Evolutionary conservation across 1,284 basidiomycete genomes (phyloP).

Genomic region (Vanrija sp.): DNA sequence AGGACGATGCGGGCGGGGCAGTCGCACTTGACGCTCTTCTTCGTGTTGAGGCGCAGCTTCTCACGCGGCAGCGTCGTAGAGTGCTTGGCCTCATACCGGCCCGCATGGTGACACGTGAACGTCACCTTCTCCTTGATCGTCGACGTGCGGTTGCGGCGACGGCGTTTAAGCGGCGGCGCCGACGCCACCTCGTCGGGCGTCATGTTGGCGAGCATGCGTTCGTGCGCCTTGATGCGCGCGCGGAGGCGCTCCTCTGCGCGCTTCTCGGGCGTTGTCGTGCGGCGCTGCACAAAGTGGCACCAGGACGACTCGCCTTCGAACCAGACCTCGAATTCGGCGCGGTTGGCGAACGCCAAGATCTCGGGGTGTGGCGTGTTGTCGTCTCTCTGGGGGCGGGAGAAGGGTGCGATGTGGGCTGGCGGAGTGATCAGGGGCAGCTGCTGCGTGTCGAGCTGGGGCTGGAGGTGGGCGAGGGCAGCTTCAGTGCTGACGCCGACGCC

Average conservation of each 20-base stretch:
- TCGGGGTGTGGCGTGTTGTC: conserved; percentile 33
- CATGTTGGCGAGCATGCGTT: conserved; percentile 28
- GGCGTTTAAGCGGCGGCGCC: conserved; percentile 37
- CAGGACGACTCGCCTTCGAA: conserved; percentile 40
- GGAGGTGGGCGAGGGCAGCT: neutral
- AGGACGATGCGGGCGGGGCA: conserved; percentile 41
- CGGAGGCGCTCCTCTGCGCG: conserved; percentile 41
- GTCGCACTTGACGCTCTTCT: conserved; percentile 45
- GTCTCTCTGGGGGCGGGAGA: conserved; percentile 28
- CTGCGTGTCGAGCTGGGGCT: neutral
- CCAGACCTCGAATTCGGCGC: conserved; percentile 37
- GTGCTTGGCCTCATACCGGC: conserved; percentile 40
- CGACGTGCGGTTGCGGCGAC: conserved; percentile 34
- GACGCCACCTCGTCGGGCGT: conserved; percentile 33
- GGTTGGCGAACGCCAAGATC: conserved; percentile 24
- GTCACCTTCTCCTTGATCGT: conserved; percentile 43
- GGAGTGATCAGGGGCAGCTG: neutral
- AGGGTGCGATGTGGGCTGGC: conserved; percentile 27
- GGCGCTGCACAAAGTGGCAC: conserved; percentile 48
- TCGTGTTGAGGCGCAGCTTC: conserved; percentile 43
- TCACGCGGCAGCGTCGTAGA: conserved; percentile 32
- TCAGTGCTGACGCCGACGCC: neutral
- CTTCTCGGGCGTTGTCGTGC: conserved; percentile 44
- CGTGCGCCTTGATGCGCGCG: conserved; percentile 38
- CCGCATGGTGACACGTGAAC: conserved; percentile 46